Evolutionary conservation across 345 rosid genomes (phyloP), one percentile per base, ranked within the genome.

Genomic region (Melaleuca quinquenervia): DNA sequence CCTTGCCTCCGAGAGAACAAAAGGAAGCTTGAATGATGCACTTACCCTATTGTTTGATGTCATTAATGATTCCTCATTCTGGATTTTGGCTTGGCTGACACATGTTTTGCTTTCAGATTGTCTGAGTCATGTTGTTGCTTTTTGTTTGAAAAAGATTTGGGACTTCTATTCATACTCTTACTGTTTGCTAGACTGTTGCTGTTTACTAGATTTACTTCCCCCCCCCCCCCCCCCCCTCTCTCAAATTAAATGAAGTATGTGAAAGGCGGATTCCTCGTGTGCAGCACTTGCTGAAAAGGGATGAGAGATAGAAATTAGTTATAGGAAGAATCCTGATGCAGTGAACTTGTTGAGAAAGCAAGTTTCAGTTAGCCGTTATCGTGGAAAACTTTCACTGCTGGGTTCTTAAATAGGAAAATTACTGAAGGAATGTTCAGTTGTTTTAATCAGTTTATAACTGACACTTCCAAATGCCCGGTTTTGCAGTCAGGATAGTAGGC

Each of bases 401-500:
- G 48, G 45, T 32, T 70, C 48, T 70, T 70, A 48, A 70, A 36
- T 13, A 36, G 48, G 13, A 36, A 70, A 70, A 36, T 18, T 70
- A 36, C 45, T 70, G 48, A 70, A 18, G 24, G 78, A 18, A 70
- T 36, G 48, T 18, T 70, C 45, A 41, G 48, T 36, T 36, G 7
- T 70, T 70, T 36, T 70, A 70, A 70, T 70, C 80, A 84, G 4
- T 82, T 82, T 20, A 82, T 58, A 52, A 82, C 29, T 85, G 74
- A 88, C 52, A 75, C 50, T 89, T 87, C 87, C 89, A 80, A 86
- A 27, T 29, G 58, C 84, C 75, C 82, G 84, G 41, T 89, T 88
- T 89, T 84, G 85, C 95, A 97, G 99, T 88, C 99, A 96, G 94
- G 99, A 97, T 88, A 97, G 99, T 88, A 93, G 98, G 92, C 91